Base-by-base conservation (phyloP, 768 basidiomycete genomes). In the Lentinus tigrinus region DNA sequence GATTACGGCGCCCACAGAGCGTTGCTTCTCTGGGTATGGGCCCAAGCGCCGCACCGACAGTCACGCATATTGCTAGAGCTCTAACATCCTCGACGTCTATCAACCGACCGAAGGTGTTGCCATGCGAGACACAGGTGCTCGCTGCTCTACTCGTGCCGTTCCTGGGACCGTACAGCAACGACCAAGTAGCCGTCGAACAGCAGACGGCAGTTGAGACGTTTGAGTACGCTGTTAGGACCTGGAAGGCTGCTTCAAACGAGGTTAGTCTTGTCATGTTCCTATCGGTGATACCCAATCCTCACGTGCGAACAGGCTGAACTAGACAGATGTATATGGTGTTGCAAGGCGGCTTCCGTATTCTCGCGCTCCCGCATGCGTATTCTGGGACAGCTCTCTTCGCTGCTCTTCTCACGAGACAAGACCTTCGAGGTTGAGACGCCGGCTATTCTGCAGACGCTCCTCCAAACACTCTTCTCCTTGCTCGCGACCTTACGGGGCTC, bases 311-410 rank as follows among this genome's bases (percentile, higher is more conserved):
- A 79, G 63, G 74, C 71, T 23, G 81, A 78, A 52, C 73, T 87
- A 10, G 83, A 84, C 57, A 82, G 89, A 24, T 83, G 79, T 63
- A 60, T 87, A 28, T 92, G 89, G 89, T 90, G 88, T 65, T 83
- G 84, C 63, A 82, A 80, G 61, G 87, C 87, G 9, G 83, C 83
- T 1, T 69, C 76, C 7, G 74, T 77, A 19, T 72, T 74, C 7
- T 74, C 78, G 8, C 63, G 63, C 17, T 70, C 79, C 48, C 78
- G 84, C 17, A 74, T 77, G 9, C 78, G 83, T 21, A 74, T 87
- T 24, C 63, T 90, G 17, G 75, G 74, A 10, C 71, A 73, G 10
- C 73, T 91, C 3, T 78, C 79, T 61, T 68, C 76, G 2, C 52
- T 63, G 65, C 82, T 66, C 56, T 85, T 62, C 74, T 75, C 64